Conservation (phyloP, 352 stramenopile species). For the Phytophthora tentaculata region DNA sequence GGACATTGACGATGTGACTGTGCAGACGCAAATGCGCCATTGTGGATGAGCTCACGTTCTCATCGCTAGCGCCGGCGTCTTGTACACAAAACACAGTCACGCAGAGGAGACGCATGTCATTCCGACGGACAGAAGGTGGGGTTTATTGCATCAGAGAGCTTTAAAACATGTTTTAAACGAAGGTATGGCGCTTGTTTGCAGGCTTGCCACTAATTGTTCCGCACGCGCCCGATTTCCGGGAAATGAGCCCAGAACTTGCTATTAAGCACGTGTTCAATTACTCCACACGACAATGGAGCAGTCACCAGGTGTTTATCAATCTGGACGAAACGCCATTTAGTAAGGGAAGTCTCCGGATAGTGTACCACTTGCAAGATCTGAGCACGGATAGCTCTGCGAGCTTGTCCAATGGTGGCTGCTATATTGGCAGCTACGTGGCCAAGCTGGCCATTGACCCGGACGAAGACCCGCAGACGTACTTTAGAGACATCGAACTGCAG, state of each 20-base stretch:
- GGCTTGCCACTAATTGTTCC: slow-evolving; percentile 81
- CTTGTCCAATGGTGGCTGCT: slow-evolving; percentile 33
- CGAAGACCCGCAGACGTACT: slow-evolving; percentile 90
- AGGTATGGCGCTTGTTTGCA: slow-evolving; percentile 5
- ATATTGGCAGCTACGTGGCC: slow-evolving; percentile 73
- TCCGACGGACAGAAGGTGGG: slow-evolving; percentile 42
- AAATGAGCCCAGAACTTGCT: slow-evolving; percentile 61
- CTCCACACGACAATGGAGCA: slow-evolving; percentile 74
- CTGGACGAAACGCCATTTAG: slow-evolving; percentile 85
- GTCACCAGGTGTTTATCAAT: slow-evolving; percentile 67
- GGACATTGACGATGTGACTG: slow-evolving; percentile 14
- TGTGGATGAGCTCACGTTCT: slow-evolving; percentile 78
- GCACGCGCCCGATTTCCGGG: slow-evolving; percentile 71
- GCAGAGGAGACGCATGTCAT: slow-evolving; percentile 40
- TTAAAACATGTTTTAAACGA: background rate
- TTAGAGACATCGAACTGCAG: slow-evolving; percentile 89
- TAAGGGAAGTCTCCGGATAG: slow-evolving; percentile 80
- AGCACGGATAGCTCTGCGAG: slow-evolving; percentile 32
- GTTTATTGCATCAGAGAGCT: background rate
- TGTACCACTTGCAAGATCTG: slow-evolving; percentile 83
- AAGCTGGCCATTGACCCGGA: slow-evolving; percentile 90
- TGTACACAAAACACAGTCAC: slow-evolving; percentile 42
- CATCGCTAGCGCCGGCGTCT: slow-evolving; percentile 33
- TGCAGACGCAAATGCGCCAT: slow-evolving; percentile 73
- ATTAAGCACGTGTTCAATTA: slow-evolving; percentile 88